Base-by-base conservation (phyloP, 2,329 filamentous ascomycete genomes). In the Pseudohalonectria lignicola region DNA sequence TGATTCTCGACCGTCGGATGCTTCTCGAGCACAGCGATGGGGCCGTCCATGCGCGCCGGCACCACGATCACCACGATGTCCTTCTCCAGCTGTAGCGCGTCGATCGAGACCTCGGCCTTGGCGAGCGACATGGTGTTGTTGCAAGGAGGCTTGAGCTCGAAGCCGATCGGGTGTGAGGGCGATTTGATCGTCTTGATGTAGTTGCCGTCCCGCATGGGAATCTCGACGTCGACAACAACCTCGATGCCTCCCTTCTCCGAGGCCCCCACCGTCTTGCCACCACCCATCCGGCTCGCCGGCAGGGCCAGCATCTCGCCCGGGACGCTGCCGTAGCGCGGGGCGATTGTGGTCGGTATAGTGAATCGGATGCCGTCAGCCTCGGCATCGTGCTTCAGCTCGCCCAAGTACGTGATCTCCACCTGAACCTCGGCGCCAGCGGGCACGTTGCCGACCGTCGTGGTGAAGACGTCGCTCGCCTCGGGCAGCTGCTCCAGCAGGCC, bases 351-450 rank as follows among this genome's bases (percentile, higher is more conserved):
- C 0, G 82, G 82, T 4, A 87, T 71, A 4, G 74, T 85, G 50
- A 81, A 82, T 6, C 79, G 70, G 19, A 82, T 62, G 5, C 79
- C 79, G 49, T 86, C 77, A 3, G 72, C 64, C 43, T 79, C 74
- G 31, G 76, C 70, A 49, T 86, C 80, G 46, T 85, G 77, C 57
- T 83, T 83, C 39, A 85, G 63, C 50, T 86, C 79, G 2, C 74
- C 76, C 7, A 83, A 63, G 43, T 81, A 83, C 0, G 63, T 71
- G 35, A 84, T 71, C 11, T 77, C 64, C 4, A 84, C 68, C 3
- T 63, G 7, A 7, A 84, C 59, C 25, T 62, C 67, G 13, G 70
- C 67, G 0, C 64, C 66, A 0, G 72, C 65, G 0, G 78, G 75
- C 1, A 86, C 67, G 45, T 84, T 85, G 9, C 80, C 81, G 1